Evolutionary conservation across 148 eudicot genomes (phyloP).

Genomic region (Vaccinium corymbosum): DNA sequence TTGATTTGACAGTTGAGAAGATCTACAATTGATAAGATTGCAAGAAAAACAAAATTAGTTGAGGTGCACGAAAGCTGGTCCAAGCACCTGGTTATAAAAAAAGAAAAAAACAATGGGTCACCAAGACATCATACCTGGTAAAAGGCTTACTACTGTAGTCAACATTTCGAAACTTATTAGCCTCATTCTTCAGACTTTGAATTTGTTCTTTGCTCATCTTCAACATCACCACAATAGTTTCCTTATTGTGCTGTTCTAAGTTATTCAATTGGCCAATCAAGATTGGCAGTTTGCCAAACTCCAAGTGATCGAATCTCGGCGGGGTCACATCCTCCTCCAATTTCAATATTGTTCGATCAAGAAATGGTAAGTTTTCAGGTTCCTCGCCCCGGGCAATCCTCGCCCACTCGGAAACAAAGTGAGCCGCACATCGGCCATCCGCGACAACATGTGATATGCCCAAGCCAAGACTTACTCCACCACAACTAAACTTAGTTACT

Average conservation of each 20-base stretch:
- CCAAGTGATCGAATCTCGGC: background rate
- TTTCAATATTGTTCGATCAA: conserved; percentile 26
- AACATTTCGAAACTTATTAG: background rate
- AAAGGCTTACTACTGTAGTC: background rate
- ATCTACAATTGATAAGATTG: no score
- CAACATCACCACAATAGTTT: background rate
- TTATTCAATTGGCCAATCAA: conserved; percentile 18
- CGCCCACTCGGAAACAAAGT: conserved; percentile 47
- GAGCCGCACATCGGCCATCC: conserved; percentile 37
- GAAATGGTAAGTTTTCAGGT: conserved; percentile 16
- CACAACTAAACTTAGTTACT: conserved; percentile 45
- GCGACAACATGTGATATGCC: conserved; percentile 30
- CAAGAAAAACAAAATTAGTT: no score
- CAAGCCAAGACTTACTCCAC: conserved; percentile 38
- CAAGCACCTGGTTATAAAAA: no score
- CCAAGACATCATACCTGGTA: background rate
- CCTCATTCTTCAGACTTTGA: background rate
- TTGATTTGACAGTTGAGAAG: no score
- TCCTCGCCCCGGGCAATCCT: conserved; percentile 37
- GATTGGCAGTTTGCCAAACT: conserved; percentile 17
- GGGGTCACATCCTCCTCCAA: conserved; percentile 1
- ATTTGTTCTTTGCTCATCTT: background rate
- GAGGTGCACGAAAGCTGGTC: no score
- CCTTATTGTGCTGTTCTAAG: conserved; percentile 17
- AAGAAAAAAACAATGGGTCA: no score